Evolutionary conservation across 2,329 filamentous ascomycete species (phyloP), one percentile per base, ranked within the genome.

Genomic region (Trichophyton schoenleinii): DNA sequence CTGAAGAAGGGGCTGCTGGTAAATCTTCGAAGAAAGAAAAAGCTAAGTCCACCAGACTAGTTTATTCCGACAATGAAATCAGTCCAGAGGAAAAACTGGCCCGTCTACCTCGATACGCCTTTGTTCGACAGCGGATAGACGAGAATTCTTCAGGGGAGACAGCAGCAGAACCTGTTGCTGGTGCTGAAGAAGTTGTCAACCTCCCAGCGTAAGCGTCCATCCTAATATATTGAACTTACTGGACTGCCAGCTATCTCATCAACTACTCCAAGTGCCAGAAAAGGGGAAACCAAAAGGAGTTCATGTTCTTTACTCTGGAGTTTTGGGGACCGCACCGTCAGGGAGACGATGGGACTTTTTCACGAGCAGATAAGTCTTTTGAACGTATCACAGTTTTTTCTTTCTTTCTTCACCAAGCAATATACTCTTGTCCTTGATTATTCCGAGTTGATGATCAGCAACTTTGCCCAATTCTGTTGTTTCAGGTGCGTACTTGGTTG

Each of bases 21-120:
- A 87, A 85, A 77, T 84, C 83, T 69, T 74, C 75, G 18, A 87
- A 87, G 80, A 87, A 86, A 73, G 82, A 79, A 64, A 81, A 84
- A 67, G 83, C 80, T 69, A 87, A 86, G 71, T 79, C 79, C 61
- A 82, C 77, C 67, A 78, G 83, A 71, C 86, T 96, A 82, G 80
- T 95, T 34, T 96, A 94, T 76, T 85, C 85, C 64, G 89, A 95
- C 70, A 84, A 87, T 59, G 86, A 87, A 62, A 78, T 85, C 69
- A 94, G 88, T 69, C 88, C 90, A 1, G 91, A 96, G 77, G 91
- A 96, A 80, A 89, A 86, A 75, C 91, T 95, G 88, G 87, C 89
- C 31, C 76, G 78, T 70, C 77, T 94, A 77, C 80, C 87, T 64
- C 86, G 84, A 74, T 96, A 95, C 77, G 84, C 86, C 68, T 87